Base-by-base conservation (phyloP, 805 yeast genomes). In the Brettanomyces anomalus region DNA sequence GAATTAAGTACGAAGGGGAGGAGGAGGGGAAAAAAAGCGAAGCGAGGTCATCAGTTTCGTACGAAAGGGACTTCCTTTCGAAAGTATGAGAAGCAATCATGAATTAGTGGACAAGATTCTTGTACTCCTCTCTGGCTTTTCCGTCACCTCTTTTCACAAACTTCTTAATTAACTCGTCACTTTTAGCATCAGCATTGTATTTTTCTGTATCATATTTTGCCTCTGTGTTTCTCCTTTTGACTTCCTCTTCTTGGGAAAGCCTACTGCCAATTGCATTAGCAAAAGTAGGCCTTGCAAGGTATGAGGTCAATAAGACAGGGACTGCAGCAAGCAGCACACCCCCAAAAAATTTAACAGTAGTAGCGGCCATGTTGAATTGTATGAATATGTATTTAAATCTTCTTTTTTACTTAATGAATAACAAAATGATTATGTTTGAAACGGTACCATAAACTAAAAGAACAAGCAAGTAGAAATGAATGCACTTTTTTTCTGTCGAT, bases 201-300 rank as follows among this genome's bases (percentile, higher is more conserved):
- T 37, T 46, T 39, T 61, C 66, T 15, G 56, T 45, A 41, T 49
- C 50, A 42, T 43, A 61, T 15, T 49, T 38, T n/a, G 26, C 30
- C 33, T 62, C 63, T n/a, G 41, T 35, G 10, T 24, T 24, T 46
- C 52, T 57, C 41, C 47, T 44, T 16, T 54, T 52, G 44, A 61
- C 64, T 38, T 55, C 43, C 44, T 48, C 51, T 46, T 62, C 64
- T 46, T 60, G 65, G 30, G 57, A 56, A 20, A 62, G 46, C 40
- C 60, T 60, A 18, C 53, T 53, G 41, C 58, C 50, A 47, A 62
- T 60, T 5, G 65, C 62, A 41, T 62, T 62, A 6, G 65, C 61
- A 46, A 61, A 62, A 2, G 62, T 55, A 34, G 67, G 67, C 54
- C 66, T 61, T 18, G 58, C 55, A 16, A 48, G 43, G 10, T 44